Conservation (phyloP, 495 filamentous ascomycete genomes). For the Hyaloscypha variabilis region DNA sequence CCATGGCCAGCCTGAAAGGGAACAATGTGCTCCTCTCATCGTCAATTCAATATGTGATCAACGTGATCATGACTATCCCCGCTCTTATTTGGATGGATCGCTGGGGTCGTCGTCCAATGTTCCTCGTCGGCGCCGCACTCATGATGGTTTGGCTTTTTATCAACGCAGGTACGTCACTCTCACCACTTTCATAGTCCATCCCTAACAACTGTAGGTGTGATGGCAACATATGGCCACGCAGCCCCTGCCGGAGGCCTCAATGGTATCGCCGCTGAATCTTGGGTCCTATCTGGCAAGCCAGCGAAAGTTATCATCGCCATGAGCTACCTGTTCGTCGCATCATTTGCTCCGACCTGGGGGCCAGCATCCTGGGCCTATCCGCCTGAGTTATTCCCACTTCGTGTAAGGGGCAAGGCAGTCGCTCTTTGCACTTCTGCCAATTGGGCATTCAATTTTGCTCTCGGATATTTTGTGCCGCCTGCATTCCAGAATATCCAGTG, state of each 20-base stretch:
- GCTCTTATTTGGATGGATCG: constrained; percentile 57
- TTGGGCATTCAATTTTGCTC: constrained; percentile 82
- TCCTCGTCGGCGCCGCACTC: constrained; percentile 62
- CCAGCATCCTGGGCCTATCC: constrained; percentile 73
- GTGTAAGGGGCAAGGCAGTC: constrained; percentile 68
- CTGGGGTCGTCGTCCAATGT: constrained; percentile 61
- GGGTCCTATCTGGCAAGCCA: constrained; percentile 51
- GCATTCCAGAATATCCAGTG: constrained; percentile 73
- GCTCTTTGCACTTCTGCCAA: constrained; percentile 69
- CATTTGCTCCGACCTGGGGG: constrained; percentile 73
- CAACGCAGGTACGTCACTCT: constrained; percentile 69
- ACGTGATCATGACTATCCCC: constrained; percentile 57
- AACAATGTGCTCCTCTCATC: constrained; percentile 65
- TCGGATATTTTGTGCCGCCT: constrained; percentile 73
- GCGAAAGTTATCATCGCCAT: constrained; percentile 73
- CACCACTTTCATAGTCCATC: too few species aligned
- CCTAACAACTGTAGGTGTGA: too few species aligned
- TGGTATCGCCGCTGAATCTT: constrained; percentile 44
- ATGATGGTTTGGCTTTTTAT: constrained; percentile 70
- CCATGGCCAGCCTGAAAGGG: constrained; percentile 65
- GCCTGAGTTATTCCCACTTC: constrained; percentile 71
- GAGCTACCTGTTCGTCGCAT: constrained; percentile 73
- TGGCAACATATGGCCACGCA: too few species aligned
- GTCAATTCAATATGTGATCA: constrained; percentile 73
- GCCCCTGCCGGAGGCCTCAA: constrained; percentile 39